Percentiles rank a stretch among this genome's conserved stretches.
Conservation (phyloP, 257 asterid species). For the Solanum piurae region DNA sequence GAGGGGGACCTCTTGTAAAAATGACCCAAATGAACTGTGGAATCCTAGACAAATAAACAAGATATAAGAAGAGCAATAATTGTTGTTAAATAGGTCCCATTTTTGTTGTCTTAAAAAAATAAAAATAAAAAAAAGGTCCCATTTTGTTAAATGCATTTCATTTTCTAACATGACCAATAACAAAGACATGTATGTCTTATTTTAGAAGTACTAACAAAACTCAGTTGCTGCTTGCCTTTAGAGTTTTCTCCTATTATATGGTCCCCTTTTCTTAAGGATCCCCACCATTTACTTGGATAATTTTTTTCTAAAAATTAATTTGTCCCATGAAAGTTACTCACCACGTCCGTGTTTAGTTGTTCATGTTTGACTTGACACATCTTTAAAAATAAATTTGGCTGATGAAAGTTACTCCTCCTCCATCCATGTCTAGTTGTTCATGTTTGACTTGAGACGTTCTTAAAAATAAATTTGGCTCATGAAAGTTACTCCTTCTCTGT, state of each 20-base stretch:
- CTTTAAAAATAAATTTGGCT: too few species aligned
- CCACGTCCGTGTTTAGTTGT: too few species aligned
- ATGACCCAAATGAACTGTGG: neutral
- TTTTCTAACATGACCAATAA: slow-evolving; percentile 19
- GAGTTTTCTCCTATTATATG: slow-evolving; percentile 15
- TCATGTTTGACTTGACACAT: too few species aligned
- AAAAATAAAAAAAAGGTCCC: slow-evolving; percentile 26
- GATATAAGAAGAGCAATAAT: slow-evolving; percentile 11
- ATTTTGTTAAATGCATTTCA: slow-evolving; percentile 14
- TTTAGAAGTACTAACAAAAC: slow-evolving; percentile 20
- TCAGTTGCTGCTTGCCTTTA: slow-evolving; percentile 9
- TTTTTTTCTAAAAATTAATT: neutral
- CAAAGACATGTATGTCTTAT: slow-evolving; percentile 32
- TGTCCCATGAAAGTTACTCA: slow-evolving; percentile 11
- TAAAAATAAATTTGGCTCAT: too few species aligned
- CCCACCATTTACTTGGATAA: slow-evolving; percentile 33
- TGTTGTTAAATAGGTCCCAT: slow-evolving; percentile 10
- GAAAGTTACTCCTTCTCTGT: too few species aligned
- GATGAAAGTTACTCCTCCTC: too few species aligned
- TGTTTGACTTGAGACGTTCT: too few species aligned
- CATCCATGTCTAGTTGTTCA: neutral
- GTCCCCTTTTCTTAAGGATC: slow-evolving; percentile 28
- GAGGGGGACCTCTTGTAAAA: slow-evolving; percentile 20
- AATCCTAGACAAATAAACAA: neutral
- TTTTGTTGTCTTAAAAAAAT: neutral